These are phyloP conservation scores for Microcyclosporella mali DNA, from an alignment of 2,329 filamentous ascomycete species.

Conservation along the genomic window DNA sequence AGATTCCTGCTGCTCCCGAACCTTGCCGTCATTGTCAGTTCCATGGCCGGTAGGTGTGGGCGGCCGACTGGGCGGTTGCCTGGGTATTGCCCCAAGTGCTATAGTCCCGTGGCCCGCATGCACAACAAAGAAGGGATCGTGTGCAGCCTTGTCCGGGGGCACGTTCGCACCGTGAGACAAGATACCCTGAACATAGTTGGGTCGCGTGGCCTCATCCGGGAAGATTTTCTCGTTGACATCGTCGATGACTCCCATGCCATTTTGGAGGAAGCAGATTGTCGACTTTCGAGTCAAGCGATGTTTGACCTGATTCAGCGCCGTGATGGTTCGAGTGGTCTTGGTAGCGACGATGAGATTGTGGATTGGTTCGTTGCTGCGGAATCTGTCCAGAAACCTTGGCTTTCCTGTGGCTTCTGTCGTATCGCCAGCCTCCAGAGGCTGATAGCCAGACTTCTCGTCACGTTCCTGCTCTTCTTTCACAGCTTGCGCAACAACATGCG, in stretches of 20 bases:
- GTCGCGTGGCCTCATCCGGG: constrained; percentile 56
- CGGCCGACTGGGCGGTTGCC: constrained; percentile 25
- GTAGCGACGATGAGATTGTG: constrained; percentile 70
- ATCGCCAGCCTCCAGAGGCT: constrained; percentile 2
- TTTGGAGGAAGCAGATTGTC: constrained; percentile 69
- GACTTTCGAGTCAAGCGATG: constrained; percentile 61
- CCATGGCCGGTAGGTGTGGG: constrained; percentile 12
- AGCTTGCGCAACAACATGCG: constrained; percentile 25
- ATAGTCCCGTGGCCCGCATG: constrained; percentile 57
- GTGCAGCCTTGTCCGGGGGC: constrained; percentile 29
- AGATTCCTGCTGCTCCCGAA: constrained; percentile 10
- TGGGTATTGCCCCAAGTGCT: constrained; percentile 47
- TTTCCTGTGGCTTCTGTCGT: neutral
- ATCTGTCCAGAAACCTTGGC: neutral
- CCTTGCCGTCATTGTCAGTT: constrained; percentile 9
- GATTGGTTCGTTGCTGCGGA: constrained; percentile 40
- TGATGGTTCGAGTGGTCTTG: constrained; percentile 64
- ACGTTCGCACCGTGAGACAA: constrained; percentile 53
- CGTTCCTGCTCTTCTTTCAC: constrained; percentile 16
- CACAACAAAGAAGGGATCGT: constrained; percentile 46
- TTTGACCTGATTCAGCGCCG: constrained; percentile 59
- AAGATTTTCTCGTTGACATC: constrained; percentile 67
- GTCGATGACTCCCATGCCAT: constrained; percentile 80
- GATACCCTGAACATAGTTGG: constrained; percentile 69
- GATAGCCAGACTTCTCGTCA: constrained; percentile 3